Evolutionary conservation across 495 filamentous ascomycete species (phyloP).

Genomic region (Copromyces sp.): DNA sequence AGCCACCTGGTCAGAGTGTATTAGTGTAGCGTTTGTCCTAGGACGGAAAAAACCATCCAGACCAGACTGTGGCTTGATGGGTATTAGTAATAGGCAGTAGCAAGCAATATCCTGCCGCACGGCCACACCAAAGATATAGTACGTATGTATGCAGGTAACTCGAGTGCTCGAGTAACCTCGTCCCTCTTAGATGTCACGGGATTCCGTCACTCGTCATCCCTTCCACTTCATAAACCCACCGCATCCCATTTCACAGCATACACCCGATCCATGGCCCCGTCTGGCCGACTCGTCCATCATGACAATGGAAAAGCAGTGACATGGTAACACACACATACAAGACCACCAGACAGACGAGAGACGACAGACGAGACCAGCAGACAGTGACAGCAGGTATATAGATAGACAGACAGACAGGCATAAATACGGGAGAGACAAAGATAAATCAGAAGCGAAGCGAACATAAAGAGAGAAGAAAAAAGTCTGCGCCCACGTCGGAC

Average conservation of each 20-base stretch:
- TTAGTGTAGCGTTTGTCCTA: background rate
- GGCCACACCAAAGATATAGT: background rate
- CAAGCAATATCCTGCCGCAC: background rate
- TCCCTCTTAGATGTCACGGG: background rate
- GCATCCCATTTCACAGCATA: background rate
- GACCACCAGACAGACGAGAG: background rate
- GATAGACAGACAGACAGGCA: background rate
- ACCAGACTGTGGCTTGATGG: background rate
- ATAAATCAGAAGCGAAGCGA: background rate
- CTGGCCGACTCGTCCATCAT: background rate
- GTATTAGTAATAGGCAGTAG: background rate
- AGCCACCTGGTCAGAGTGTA: background rate
- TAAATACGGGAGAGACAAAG: background rate
- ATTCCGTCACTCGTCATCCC: background rate
- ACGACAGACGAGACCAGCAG: background rate
- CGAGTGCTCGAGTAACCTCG: background rate
- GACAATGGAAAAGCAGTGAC: background rate
- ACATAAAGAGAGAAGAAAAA: background rate
- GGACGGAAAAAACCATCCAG: background rate
- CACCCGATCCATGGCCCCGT: background rate
- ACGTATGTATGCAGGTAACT: background rate
- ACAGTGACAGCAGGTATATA: background rate
- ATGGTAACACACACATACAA: background rate
- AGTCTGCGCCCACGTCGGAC: background rate
- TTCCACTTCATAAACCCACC: background rate